These are phyloP conservation scores for Aquilaria sinensis DNA, from an alignment of 345 rosid species.

Conservation along the genomic window DNA sequence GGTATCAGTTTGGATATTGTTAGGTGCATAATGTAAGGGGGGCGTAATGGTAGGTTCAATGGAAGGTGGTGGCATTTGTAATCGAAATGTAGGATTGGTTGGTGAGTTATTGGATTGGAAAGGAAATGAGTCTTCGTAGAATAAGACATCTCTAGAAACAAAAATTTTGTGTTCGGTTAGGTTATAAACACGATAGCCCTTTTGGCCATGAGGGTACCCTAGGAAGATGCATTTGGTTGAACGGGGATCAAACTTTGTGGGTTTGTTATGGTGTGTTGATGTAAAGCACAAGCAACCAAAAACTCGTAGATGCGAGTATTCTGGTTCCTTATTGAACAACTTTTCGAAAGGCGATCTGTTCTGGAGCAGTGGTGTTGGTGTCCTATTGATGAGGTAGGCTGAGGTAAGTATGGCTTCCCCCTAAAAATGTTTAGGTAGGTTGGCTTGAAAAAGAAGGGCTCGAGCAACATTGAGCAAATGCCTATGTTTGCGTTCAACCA, in stretches of 20 bases:
- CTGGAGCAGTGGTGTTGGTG: not conserved
- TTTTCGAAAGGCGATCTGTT: not conserved
- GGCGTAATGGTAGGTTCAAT: too few species aligned
- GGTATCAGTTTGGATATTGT: too few species aligned
- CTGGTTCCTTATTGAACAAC: not conserved
- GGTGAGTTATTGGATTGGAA: not conserved
- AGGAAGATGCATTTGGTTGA: too few species aligned
- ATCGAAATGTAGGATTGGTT: too few species aligned
- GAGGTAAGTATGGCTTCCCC: not conserved
- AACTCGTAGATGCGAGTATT: not conserved
- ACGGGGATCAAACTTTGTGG: not conserved
- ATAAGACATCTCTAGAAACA: not conserved
- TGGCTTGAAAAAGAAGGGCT: constrained; percentile 1
- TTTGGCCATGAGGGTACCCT: too few species aligned
- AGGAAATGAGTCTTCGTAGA: not conserved
- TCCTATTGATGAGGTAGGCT: not conserved
- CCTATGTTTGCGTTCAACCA: constrained; percentile 4
- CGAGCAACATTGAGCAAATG: not conserved
- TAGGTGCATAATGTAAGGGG: too few species aligned
- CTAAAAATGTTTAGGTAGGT: not conserved
- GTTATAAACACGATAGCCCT: too few species aligned
- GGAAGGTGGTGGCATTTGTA: too few species aligned
- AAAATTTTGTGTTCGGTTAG: not conserved
- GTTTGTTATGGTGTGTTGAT: not conserved
- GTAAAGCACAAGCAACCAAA: constrained; percentile 6